A percentile compares a stretch with the other conserved stretches of the same genome.
Conservation (phyloP, 73 alveolate species). For the Paramecium pentaurelia region DNA sequence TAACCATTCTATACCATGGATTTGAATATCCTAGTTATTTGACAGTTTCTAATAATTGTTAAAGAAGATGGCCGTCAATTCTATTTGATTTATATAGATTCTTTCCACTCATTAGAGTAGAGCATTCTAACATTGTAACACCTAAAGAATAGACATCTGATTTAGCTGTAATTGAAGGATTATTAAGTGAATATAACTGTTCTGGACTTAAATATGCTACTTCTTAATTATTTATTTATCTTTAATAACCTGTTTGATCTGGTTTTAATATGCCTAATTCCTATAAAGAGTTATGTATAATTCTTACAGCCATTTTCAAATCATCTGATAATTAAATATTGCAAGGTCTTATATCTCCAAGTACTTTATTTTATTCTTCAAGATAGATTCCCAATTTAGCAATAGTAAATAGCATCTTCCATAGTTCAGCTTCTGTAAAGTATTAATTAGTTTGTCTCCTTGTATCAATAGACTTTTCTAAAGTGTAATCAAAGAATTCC, state of each 20-base stretch:
- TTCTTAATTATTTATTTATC: neutral
- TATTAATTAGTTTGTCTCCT: neutral
- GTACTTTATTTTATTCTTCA: neutral
- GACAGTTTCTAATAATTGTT: neutral
- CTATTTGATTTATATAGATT: neutral
- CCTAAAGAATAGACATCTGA: constrained; percentile 13
- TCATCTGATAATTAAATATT: neutral
- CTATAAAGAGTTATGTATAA: neutral
- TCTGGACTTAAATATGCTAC: constrained; percentile 25
- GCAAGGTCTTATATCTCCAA: constrained; percentile 37
- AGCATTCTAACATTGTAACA: neutral
- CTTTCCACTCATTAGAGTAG: neutral
- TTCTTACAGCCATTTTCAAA: constrained; percentile 2
- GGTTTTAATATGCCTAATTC: constrained; percentile 2
- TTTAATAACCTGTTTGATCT: constrained; percentile 14
- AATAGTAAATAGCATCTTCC: constrained; percentile 29
- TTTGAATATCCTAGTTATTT: neutral
- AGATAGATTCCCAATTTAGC: neutral
- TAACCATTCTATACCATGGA: constrained; percentile 21
- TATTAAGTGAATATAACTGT: neutral
- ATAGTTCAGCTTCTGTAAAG: constrained; percentile 13
- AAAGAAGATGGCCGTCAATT: neutral
- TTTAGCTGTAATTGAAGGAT: neutral
- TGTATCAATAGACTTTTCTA: neutral
- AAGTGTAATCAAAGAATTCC: constrained; percentile 14